phyloP scores from a whole-genome alignment of 352 stramenopile genomes.

The Globisporangium canariense region DNA sequence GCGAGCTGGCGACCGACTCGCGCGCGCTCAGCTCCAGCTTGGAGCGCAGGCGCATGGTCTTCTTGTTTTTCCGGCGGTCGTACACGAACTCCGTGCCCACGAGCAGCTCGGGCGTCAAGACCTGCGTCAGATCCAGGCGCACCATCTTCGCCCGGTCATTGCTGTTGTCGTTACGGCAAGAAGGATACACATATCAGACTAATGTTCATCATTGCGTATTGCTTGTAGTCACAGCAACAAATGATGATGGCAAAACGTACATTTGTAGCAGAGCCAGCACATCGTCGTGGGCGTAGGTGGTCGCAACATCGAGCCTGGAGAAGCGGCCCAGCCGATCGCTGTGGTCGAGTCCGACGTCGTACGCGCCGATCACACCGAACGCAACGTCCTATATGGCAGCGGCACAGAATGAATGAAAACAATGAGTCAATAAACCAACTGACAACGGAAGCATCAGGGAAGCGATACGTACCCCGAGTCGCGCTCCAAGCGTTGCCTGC shows the following conservation, averaged over 20 bases:
- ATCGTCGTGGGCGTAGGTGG: slow-evolving; percentile 64
- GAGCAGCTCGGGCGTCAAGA: slow-evolving; percentile 46
- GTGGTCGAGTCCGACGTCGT: slow-evolving; percentile 77
- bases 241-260: slow-evolving; percentile 27
- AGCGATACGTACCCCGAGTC: slow-evolving; percentile 30
- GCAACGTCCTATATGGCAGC: slow-evolving; percentile 24
- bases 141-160: slow-evolving; percentile 65
- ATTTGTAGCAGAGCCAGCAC: slow-evolving; percentile 67
- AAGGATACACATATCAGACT: neutral
- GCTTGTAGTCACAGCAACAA: neutral
- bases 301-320: slow-evolving; percentile 54
- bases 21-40: slow-evolving; percentile 44
- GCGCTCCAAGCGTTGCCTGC: slow-evolving; percentile 49
- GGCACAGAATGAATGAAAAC: neutral
- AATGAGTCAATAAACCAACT: neutral
- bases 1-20: slow-evolving; percentile 53
- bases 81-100: slow-evolving; percentile 65
- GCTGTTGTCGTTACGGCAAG: slow-evolving; percentile 21
- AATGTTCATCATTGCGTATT: neutral
- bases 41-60: slow-evolving; percentile 50
- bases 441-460: neutral
- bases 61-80: slow-evolving; percentile 68
- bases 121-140: slow-evolving; percentile 59
- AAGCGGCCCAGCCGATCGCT: slow-evolving; percentile 65
- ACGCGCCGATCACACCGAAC: slow-evolving; percentile 53